A percentile compares a stretch with the other conserved stretches of the same genome.
Conservation (phyloP, 1,284 basidiomycete genomes). For the Pseudozyma tsukubaensis region DNA sequence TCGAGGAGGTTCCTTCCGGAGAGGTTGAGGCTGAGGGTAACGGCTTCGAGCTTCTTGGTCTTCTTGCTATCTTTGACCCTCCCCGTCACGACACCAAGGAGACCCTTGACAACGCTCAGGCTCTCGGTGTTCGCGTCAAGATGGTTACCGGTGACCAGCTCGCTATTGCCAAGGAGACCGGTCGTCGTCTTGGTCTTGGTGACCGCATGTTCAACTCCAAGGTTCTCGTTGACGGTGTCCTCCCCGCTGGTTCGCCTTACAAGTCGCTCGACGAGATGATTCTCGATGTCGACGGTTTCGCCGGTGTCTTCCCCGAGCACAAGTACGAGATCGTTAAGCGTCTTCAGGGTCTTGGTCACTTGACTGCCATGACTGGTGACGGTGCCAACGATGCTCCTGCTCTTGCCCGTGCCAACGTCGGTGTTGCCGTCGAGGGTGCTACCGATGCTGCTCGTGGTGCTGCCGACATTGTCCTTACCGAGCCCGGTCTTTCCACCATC, state of each 20-base stretch:
- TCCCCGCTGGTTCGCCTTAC: constrained; percentile 79
- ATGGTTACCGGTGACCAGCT: constrained; percentile 99
- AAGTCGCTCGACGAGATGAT: constrained; percentile 86
- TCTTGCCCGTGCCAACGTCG: constrained; percentile 83
- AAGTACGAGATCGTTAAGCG: constrained; percentile 93
- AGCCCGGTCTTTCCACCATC: constrained; percentile 95
- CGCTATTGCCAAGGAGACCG: constrained; percentile 98
- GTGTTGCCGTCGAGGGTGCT: constrained; percentile 94
- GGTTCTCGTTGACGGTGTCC: constrained; percentile 90
- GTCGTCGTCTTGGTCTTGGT: constrained; percentile 92
- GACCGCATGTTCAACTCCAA: constrained; percentile 98
- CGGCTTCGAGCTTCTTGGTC: constrained; percentile 96
- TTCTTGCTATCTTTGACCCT: constrained; percentile 97
- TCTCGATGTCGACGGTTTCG: constrained; percentile 89
- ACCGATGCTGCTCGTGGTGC: constrained; percentile 95
- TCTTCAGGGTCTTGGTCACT: constrained; percentile 80
- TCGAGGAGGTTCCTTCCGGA: constrained; percentile 83
- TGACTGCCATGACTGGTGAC: constrained; percentile 80
- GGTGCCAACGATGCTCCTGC: constrained; percentile 97
- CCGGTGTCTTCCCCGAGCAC: constrained; percentile 96
- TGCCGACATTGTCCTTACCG: constrained; percentile 92
- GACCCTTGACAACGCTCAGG: constrained; percentile 95
- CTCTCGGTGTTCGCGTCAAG: constrained; percentile 97
- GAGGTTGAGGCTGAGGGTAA: constrained; percentile 86
- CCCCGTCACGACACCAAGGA: constrained; percentile 98